Conservation (phyloP, 129 eudicot species). For the Tagetes patula region DNA sequence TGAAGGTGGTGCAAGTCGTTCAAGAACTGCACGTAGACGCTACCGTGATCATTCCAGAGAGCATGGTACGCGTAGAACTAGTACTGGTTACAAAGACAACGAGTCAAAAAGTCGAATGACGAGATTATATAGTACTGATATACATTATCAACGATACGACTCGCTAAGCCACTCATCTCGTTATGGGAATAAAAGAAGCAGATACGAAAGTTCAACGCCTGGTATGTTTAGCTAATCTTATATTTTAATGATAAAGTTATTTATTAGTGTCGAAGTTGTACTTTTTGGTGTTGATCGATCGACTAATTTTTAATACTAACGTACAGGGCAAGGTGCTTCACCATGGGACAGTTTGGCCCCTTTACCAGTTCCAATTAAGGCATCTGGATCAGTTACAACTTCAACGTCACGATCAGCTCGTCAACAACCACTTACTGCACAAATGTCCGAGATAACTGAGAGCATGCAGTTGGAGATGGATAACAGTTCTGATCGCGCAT, state of each 20-base stretch:
- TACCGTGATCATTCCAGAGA: constrained; percentile 27
- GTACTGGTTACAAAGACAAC: constrained; percentile 38
- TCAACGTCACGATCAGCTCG: constrained; percentile 58
- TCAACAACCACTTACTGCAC: constrained; percentile 28
- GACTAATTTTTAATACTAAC: constrained; percentile 3
- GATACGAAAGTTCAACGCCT: constrained; percentile 78
- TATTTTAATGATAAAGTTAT: neutral
- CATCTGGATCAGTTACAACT: constrained; percentile 81
- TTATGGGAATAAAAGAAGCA: constrained; percentile 62
- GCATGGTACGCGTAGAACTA: constrained; percentile 37
- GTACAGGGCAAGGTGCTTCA: constrained; percentile 54
- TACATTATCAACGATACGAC: constrained; percentile 37
- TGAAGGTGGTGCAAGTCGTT: too few species aligned
- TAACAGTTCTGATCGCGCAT: constrained; percentile 67
- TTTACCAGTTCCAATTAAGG: constrained; percentile 91
- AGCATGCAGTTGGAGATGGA: constrained; percentile 70
- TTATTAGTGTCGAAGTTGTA: neutral
- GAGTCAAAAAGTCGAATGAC: constrained; percentile 45
- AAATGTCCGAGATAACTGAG: constrained; percentile 53
- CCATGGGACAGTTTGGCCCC: constrained; percentile 95
- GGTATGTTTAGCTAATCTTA: neutral
- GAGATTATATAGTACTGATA: constrained; percentile 35
- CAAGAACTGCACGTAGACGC: too few species aligned
- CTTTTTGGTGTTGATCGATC: constrained; percentile 17
- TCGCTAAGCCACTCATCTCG: constrained; percentile 34